These are phyloP conservation scores for Botrytis hyacinthi DNA, from an alignment of 2,329 filamentous ascomycete genomes.

Conservation along the genomic window DNA sequence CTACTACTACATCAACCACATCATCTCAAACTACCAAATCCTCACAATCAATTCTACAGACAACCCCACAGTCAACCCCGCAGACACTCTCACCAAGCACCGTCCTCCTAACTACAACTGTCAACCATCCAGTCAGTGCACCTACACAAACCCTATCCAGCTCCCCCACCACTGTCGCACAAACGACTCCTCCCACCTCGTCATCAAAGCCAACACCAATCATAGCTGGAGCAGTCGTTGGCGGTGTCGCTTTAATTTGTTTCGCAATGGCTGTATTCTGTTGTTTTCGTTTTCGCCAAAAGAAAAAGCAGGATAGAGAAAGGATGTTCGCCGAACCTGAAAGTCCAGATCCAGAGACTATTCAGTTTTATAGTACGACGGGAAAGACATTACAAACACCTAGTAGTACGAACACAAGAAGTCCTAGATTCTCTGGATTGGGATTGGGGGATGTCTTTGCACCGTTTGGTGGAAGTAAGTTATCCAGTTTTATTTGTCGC, in stretches of 20 bases:
- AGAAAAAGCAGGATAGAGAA: conserved; percentile 14
- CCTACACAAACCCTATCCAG: neutral
- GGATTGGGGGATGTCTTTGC: conserved; percentile 12
- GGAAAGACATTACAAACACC: conserved; percentile 8
- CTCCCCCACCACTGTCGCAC: neutral
- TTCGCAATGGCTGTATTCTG: conserved; percentile 14
- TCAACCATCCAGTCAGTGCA: neutral
- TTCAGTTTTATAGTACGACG: conserved; percentile 14
- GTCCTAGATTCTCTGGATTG: neutral
- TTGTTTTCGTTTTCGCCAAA: conserved; percentile 11
- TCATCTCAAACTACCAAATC: neutral
- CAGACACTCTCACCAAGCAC: conserved; percentile 6
- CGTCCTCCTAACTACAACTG: neutral
- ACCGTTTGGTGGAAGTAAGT: conserved; percentile 16
- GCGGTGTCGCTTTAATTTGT: conserved; percentile 1
- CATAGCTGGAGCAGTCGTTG: neutral
- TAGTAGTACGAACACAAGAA: neutral
- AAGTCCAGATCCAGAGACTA: neutral
- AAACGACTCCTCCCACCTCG: neutral
- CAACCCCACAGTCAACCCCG: neutral
- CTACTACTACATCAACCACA: neutral
- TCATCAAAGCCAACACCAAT: conserved; percentile 2
- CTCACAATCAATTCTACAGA: conserved; percentile 14
- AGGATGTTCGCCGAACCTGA: conserved; percentile 1
- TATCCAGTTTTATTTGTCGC: neutral